Percentiles rank a stretch among this genome's conserved stretches.
Conservation (phyloP, 495 filamentous ascomycete genomes). For the Bombardia bombarda region DNA sequence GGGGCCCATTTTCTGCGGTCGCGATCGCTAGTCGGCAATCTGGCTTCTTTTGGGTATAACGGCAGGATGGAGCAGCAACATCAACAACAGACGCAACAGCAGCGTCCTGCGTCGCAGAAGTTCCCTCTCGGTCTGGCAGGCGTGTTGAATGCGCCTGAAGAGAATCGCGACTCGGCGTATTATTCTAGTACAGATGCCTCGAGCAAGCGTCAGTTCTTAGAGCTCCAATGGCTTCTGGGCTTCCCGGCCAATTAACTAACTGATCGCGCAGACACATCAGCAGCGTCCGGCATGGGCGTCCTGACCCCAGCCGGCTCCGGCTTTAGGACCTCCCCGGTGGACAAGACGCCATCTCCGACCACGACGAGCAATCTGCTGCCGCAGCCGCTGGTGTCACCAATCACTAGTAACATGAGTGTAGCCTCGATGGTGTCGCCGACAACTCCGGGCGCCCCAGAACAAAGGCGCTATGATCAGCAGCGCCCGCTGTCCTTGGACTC, state of each 20-base stretch:
- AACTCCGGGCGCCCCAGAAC: conserved; percentile 27
- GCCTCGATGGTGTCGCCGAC: conserved; percentile 50
- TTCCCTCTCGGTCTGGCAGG: conserved; percentile 39
- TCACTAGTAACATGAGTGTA: conserved; percentile 45
- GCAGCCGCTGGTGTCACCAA: conserved; percentile 38
- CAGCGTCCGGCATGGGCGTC: conserved; percentile 37
- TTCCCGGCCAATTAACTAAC: conserved; percentile 9
- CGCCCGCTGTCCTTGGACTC: conserved; percentile 40
- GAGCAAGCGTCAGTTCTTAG: conserved; percentile 48
- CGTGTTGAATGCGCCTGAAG: conserved; percentile 42
- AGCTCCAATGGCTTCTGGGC: background rate
- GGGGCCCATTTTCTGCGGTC: no score
- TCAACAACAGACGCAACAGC: conserved; percentile 33
- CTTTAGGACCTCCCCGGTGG: conserved; percentile 36
- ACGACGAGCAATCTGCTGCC: conserved; percentile 31
- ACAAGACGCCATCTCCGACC: conserved; percentile 48
- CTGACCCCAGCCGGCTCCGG: conserved; percentile 25
- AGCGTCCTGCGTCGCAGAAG: conserved; percentile 37
- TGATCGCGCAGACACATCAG: conserved; percentile 36
- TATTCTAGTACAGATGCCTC: conserved; percentile 46
- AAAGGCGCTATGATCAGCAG: conserved; percentile 33
- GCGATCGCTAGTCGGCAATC: no score
- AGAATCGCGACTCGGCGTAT: conserved; percentile 47
- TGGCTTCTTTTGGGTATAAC: no score
- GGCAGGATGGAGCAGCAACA: no score